These are phyloP conservation scores for Rutstroemia sp. DNA, from an alignment of 2,329 filamentous ascomycete species.

Conservation along the genomic window DNA sequence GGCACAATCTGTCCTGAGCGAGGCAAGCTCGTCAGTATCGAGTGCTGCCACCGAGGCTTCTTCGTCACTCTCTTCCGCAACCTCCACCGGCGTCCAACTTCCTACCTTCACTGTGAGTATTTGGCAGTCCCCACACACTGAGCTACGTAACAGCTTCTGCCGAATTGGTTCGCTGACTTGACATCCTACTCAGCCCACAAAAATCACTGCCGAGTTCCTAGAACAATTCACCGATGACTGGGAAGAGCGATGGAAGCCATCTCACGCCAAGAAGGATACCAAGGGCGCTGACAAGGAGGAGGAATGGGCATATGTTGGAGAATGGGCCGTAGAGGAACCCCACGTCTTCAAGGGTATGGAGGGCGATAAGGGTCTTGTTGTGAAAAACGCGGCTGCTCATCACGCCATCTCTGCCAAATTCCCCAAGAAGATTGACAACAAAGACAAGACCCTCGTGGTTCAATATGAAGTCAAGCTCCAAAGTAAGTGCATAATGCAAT, in stretches of 20 bases:
- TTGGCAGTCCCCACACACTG: conserved; percentile 17
- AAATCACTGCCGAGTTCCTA: conserved; percentile 85
- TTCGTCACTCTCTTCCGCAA: conserved; percentile 34
- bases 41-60: conserved; percentile 32
- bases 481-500: conserved; percentile 52
- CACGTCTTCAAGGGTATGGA: conserved; percentile 83
- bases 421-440: conserved; percentile 92
- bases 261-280: conserved; percentile 89
- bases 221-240: conserved; percentile 98
- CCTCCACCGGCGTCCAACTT: conserved; percentile 55
- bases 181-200: conserved; percentile 59
- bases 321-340: conserved; percentile 96
- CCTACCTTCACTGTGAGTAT: conserved; percentile 79
- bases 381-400: conserved; percentile 97
- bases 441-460: conserved; percentile 91
- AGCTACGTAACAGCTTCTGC: neutral
- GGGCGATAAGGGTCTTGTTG: conserved; percentile 91
- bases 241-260: conserved; percentile 89
- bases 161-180: neutral
- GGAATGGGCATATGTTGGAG: conserved; percentile 95
- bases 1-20: conserved; percentile 47
- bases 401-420: conserved; percentile 99
- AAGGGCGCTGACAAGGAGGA: conserved; percentile 62
- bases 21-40: conserved; percentile 35
- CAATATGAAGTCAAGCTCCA: conserved; percentile 99